A percentile compares a stretch with the other conserved stretches of the same genome.
phyloP scores from a whole-genome alignment of 768 basidiomycete genomes.

The Hysterangium stoloniferum region DNA sequence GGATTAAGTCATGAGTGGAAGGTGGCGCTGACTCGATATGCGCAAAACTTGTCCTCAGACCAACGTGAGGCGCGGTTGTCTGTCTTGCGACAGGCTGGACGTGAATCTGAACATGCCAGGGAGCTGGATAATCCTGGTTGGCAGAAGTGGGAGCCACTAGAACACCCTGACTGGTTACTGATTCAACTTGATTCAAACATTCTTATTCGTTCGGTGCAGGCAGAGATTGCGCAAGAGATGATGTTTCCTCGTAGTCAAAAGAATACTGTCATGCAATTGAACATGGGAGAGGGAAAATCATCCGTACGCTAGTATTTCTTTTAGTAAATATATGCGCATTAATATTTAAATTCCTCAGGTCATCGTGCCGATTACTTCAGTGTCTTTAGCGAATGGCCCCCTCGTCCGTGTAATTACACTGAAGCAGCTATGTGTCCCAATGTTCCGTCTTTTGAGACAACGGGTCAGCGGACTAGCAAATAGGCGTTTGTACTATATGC shows the following conservation, averaged over 20 bases:
- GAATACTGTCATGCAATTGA: constrained; percentile 41
- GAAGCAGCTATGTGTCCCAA: constrained; percentile 39
- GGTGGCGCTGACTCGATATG: constrained; percentile 22
- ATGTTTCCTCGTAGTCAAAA: constrained; percentile 27
- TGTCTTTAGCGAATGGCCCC: constrained; percentile 34
- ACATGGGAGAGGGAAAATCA: constrained; percentile 55
- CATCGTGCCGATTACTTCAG: constrained; percentile 39
- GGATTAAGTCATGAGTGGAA: constrained; percentile 24
- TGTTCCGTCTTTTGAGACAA: constrained; percentile 40
- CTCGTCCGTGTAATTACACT: constrained; percentile 43
- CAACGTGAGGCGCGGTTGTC: constrained; percentile 34
- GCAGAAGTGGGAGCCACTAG: constrained; percentile 12
- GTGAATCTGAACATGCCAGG: constrained; percentile 24
- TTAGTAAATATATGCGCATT: neutral
- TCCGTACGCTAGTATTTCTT: constrained; percentile 24
- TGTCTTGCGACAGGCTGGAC: constrained; percentile 16
- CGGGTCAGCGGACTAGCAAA: constrained; percentile 38
- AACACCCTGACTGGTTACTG: constrained; percentile 35
- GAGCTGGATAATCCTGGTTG: constrained; percentile 23
- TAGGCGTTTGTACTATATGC: constrained; percentile 40
- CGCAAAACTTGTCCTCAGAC: constrained; percentile 23
- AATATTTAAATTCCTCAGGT: neutral
- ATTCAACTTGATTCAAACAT: constrained; percentile 40
- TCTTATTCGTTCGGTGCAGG: constrained; percentile 35
- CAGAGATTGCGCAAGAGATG: constrained; percentile 38